Base-by-base conservation (phyloP, 2,329 filamentous ascomycete species). In the Aspergillus pseudoterreus region DNA sequence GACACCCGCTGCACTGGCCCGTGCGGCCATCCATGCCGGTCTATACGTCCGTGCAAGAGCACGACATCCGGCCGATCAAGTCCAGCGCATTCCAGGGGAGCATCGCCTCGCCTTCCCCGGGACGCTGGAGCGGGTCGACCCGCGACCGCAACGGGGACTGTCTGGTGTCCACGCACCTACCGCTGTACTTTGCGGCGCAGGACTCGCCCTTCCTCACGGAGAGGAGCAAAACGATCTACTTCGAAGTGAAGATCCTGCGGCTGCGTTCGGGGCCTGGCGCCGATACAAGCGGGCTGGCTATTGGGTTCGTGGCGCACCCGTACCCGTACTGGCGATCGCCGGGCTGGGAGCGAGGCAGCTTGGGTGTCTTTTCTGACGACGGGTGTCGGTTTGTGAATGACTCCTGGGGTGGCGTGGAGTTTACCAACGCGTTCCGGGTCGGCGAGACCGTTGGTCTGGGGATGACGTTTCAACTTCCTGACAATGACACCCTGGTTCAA, bases 331-430 rank as follows among this genome's bases (percentile, higher is more conserved):
- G 80, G 74, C 74, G 83, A 17, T 77, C 84, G 6, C 83, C 83
- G 0, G 83, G 83, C 1, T 85, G 82, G 83, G 80, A 86, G 60
- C 74, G 83, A 42, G 82, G 77, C 1, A 82, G 80, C 53, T 63
- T 85, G 2, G 83, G 75, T 1, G 78, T 86, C 6, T 83, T 85
- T 58, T 78, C 80, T 4, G 83, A 86, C 59, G 83, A 86, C 62
- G 83, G 83, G 1, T 75, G 81, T 24, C 75, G 80, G 36, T 86
- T 84, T 57, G 78, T 85, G 30, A 84, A 85, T 63, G 80, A 86
- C 60, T 77, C 78, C 0, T 81, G 73, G 65, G 83, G 83, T 10
- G 83, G 83, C 0, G 71, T 73, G 19, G 79, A 82, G 51, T 85
- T 85, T 55, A 81, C 80, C 0, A 64, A 63, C 8, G 64, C 78